A percentile compares a stretch with the other conserved stretches of the same genome.
These are phyloP conservation scores for Kalanchoe fedtschenkoi DNA, from an alignment of 164 flowering plant genomes.

Conservation along the genomic window DNA sequence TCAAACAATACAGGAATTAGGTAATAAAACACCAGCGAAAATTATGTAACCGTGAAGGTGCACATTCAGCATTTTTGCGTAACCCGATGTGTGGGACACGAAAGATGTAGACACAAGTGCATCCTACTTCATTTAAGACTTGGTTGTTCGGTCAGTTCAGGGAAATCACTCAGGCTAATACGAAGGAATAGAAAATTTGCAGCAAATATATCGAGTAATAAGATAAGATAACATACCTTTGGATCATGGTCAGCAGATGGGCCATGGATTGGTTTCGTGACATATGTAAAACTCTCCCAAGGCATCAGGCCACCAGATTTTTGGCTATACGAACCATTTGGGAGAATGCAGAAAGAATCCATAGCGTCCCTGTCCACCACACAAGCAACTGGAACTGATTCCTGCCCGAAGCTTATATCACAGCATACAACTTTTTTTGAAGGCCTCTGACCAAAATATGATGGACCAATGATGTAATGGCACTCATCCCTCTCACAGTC, in stretches of 20 bases:
- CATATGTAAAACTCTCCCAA: constrained; percentile 81
- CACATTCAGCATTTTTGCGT: background rate
- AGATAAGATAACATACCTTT: constrained; percentile 35
- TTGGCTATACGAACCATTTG: constrained; percentile 22
- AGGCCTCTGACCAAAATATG: constrained; percentile 29
- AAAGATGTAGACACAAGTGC: no score
- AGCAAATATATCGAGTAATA: background rate
- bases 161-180: no score
- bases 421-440: constrained; percentile 44
- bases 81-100: no score
- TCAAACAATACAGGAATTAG: background rate
- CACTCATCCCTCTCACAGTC: constrained; percentile 77
- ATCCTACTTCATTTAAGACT: no score
- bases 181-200: background rate
- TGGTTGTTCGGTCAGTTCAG: no score
- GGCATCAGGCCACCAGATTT: constrained; percentile 36
- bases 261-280: constrained; percentile 53
- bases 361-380: constrained; percentile 52
- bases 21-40: background rate
- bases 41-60: background rate
- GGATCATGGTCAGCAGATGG: constrained; percentile 39
- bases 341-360: constrained; percentile 23
- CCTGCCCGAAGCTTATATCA: constrained; percentile 85
- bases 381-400: constrained; percentile 63
- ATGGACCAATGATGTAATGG: constrained; percentile 54